Conservation (phyloP, 768 basidiomycete genomes). For the Trametopsis cervina region DNA sequence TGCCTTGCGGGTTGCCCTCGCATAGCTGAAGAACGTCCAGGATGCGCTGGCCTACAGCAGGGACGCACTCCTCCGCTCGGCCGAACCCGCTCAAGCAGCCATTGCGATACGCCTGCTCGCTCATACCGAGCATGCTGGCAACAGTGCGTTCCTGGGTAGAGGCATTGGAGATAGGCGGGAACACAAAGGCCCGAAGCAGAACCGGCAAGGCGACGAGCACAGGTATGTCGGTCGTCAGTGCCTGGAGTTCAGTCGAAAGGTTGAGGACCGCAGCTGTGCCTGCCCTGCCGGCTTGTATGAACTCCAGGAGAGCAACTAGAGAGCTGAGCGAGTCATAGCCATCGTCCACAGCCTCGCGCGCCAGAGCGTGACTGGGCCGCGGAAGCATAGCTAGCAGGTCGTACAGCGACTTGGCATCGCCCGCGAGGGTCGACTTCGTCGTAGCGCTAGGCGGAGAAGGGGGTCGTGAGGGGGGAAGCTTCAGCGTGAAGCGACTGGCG, state of each 20-base stretch:
- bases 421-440: conserved; percentile 34
- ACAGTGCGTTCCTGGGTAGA: conserved; percentile 34
- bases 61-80: conserved; percentile 68
- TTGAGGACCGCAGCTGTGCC: conserved; percentile 13
- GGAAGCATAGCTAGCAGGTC: conserved; percentile 57
- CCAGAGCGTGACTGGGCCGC: conserved; percentile 49
- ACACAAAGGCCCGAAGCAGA: conserved; percentile 43
- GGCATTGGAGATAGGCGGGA: conserved; percentile 18
- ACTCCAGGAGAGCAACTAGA: conserved; percentile 51
- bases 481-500: conserved; percentile 54
- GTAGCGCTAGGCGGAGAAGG: conserved; percentile 44
- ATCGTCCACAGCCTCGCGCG: conserved; percentile 78
- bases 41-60: conserved; percentile 49
- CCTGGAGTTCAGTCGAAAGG: conserved; percentile 36
- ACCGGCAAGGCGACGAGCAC: conserved; percentile 70
- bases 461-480: conserved; percentile 59
- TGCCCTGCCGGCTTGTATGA: conserved; percentile 25
- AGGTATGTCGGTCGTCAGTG: conserved; percentile 57
- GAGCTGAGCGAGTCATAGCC: conserved; percentile 61
- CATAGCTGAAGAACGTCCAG: conserved; percentile 38
- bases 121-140: conserved; percentile 46
- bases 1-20: conserved; percentile 14
- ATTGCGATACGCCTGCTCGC: conserved; percentile 59
- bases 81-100: conserved; percentile 70
- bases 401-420: conserved; percentile 57